Evolutionary conservation across 2,329 filamentous ascomycete genomes (phyloP), one percentile per base, ranked within the genome.

Genomic region (Cryphonectria parasitica): DNA sequence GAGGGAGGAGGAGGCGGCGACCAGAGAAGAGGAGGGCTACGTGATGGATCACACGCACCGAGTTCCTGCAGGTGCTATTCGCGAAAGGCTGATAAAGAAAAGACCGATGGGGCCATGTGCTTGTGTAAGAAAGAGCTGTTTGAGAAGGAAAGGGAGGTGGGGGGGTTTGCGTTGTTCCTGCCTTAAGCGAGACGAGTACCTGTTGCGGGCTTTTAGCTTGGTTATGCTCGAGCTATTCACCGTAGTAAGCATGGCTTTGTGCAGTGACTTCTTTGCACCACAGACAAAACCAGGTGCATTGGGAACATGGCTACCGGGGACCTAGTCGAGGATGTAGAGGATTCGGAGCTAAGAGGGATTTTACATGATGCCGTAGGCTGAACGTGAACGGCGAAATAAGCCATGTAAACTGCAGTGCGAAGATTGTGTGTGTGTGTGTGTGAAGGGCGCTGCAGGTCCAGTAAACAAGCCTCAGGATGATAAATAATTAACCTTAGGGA

Each of bases 1-100:
- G 22, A 22, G 22, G 43, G 43, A 22, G 19, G 19, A 22, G 19
- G 19, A 49, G 39, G 11, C 6, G 25, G 52, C 25, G 15, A 15
- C 52, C 25, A 25, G 54, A 10, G 19, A 58, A 28, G 22, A 45
- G 15, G 28, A n/a, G 31, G 31, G n/a, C 64, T 49, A 66, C 49
- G 64, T 54, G 45, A 15, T 54, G 64, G 64, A 60, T 67, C 65
- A 67, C 34, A 45, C 54, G 36, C 65, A 67, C 36, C 36, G 39
- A 41, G 10, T 31, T n/a, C 36, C 65, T 61, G 65, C 65, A 60
- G 54, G 54, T 28, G 54, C 54, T 25, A 60, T 34, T 43, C 39
- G 56, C 25, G 25, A 52, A n/a, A 22, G 17, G 2, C n/a, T 34
- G 39, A 61, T 28, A 34, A 4, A 43, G 45, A 19, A 49, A 49